phyloP scores from a whole-genome alignment of 192 early-diverging fungal species.

The Coemansia sp. region DNA sequence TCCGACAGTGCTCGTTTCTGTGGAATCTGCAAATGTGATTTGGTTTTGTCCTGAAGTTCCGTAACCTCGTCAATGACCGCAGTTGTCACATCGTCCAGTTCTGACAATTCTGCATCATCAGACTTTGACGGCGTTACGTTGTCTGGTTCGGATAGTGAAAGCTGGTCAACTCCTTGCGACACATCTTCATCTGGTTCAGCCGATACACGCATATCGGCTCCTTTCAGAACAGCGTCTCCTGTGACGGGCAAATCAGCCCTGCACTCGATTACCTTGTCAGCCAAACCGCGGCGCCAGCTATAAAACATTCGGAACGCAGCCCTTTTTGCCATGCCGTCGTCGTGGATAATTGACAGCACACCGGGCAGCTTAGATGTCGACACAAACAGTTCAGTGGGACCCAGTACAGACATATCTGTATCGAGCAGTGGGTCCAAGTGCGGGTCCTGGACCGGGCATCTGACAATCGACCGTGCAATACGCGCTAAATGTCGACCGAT shows the following conservation, averaged over 20 bases:
- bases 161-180: neutral
- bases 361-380: neutral
- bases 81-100: too few relatives aligned
- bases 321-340: neutral
- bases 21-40: too few relatives aligned
- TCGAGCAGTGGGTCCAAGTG: neutral
- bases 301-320: conserved; percentile 9
- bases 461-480: conserved; percentile 5
- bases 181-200: neutral
- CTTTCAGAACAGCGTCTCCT: neutral
- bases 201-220: neutral
- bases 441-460: neutral
- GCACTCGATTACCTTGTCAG: neutral
- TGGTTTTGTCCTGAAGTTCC: too few relatives aligned
- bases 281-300: neutral
- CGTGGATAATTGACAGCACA: neutral
- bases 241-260: neutral
- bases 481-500: conserved; percentile 1
- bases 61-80: too few relatives aligned
- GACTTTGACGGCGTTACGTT: neutral
- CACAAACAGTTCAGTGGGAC: neutral
- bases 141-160: neutral
- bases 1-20: too few relatives aligned
- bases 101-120: too few relatives aligned
- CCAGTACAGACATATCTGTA: neutral